Base-by-base conservation (phyloP, 331 rosid species). In the Quercus phellos region DNA sequence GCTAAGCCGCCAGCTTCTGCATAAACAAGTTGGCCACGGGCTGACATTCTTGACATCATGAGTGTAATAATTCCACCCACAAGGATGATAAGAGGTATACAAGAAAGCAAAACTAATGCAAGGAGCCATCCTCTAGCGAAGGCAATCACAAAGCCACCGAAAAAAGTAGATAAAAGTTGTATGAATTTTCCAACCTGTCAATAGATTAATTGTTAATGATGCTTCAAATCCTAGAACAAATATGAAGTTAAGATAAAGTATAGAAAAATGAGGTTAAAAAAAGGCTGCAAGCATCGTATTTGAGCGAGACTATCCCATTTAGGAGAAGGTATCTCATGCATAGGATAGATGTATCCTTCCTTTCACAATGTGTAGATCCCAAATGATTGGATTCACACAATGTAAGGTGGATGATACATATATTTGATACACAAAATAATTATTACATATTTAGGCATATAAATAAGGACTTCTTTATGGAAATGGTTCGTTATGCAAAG, bases 121-220 rank as follows among this genome's bases (percentile, higher is more conserved):
- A 95, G 92, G 4, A 19, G 84, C 99, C 97, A 90, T 74, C 99
- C 99, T 78, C 67, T 92, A 14, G 77, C 6, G 10, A 92, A 88
- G 10, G 88, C 97, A 74, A 92, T 42, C 46, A 77, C 64, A 80
- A 95, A 95, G 12, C 93, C 98, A 4, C 98, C 99, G 0, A 90
- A 0, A 82, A 92, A 95, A 5, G 90, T 88, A 55, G 97, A 75
- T 70, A 59, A 14, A 6, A 89, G 91, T 59, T 95, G 99, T 71
- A 92, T 50, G 84, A 90, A 90, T 85, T 90, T 95, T 51, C 97
- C 99, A 42, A 95, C 99, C 99, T 94, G 81, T 55, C 75, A 80
- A 13, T 74, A 21, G 61, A 42, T 2, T 35, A 46, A 9, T 73
- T 56, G 13, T 76, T 16, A 51, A 8, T 19, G 18, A 38, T 38